Evolutionary conservation across 2,329 filamentous ascomycete genomes (phyloP).

Genomic region (Colletotrichum magnum): DNA sequence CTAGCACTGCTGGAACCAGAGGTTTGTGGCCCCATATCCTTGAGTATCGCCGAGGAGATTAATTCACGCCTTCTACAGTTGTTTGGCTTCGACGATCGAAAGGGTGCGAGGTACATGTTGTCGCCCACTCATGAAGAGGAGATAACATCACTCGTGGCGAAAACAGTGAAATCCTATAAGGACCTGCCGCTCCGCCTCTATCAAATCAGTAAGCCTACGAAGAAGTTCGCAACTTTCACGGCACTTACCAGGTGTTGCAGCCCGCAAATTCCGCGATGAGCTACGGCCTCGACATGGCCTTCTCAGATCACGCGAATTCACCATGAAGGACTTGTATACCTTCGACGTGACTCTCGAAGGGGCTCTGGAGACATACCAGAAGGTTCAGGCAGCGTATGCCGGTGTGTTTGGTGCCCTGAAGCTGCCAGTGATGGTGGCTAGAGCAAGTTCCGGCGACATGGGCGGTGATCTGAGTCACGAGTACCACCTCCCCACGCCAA

Average conservation of each 20-base stretch:
- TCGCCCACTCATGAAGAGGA: constrained; percentile 98
- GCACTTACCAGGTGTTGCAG: constrained; percentile 55
- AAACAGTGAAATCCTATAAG: constrained; percentile 84
- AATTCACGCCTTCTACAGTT: constrained; percentile 65
- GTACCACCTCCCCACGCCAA: constrained; percentile 85
- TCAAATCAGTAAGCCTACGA: constrained; percentile 78
- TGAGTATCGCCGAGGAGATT: too few relatives aligned
- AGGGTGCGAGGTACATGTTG: constrained; percentile 80
- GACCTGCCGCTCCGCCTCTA: constrained; percentile 89
- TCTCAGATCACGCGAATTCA: constrained; percentile 88
- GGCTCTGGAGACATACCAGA: constrained; percentile 85
- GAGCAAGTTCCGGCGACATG: constrained; percentile 96
- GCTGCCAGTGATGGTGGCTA: constrained; percentile 85
- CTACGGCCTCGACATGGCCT: constrained; percentile 89
- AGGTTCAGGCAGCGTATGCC: constrained; percentile 81
- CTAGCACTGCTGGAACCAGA: constrained; percentile 81
- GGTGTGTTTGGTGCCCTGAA: constrained; percentile 86
- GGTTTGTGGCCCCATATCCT: constrained; percentile 49
- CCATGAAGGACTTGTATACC: constrained; percentile 99
- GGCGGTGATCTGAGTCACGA: constrained; percentile 94
- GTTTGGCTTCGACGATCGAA: constrained; percentile 85
- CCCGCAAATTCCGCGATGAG: constrained; percentile 96
- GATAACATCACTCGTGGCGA: constrained; percentile 85
- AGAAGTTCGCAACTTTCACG: neutral
- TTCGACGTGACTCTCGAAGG: constrained; percentile 80